Base-by-base conservation (phyloP, 2,329 filamentous ascomycete species). In the Scedosporium apiospermum region DNA sequence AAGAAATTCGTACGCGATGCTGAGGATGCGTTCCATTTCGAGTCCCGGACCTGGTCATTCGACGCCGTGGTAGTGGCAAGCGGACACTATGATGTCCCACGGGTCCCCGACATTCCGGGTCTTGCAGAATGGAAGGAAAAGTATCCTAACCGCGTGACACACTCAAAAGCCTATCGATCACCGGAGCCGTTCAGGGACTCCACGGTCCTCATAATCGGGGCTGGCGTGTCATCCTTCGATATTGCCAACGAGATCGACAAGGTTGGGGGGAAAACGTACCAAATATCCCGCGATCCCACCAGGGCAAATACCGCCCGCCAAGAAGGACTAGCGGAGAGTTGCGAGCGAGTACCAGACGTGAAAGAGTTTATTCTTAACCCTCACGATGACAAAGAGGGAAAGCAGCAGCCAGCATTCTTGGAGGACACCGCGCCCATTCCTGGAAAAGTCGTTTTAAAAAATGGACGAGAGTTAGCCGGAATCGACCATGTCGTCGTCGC, bases 151-250 rank as follows among this genome's bases (percentile, higher is more conserved):
- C 68, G 74, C 3, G 79, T 90, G 21, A 79, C 78, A 3, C 88
- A 90, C 69, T 91, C 90, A 0, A 93, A 92, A 70, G 82, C 82
- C 65, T 95, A 91, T 68, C 82, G 89, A 7, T 80, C 75, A 0
- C 83, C 89, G 0, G 78, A 84, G 16, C 69, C 76, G 0, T 91
- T 85, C 67, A 70, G 70, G 3, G 78, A 76, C 42, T 82, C 41
- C 4, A 60, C 41, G 4, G 42, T 60, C 12, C 58, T 60, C 18
- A 60, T 60, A 21, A 51, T 60, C 5, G 86, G 86, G 57, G 84
- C 80, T n/a, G 71, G 76, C 1, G 74, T 76, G 1, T 80, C 77
- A 0, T 74, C 76, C 1, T 67, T 75, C 2, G 74, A 80, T 46
- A 77, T 81, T 3, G 73, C 74, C 3, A 71, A 73, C 1, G 76